These are phyloP conservation scores for Lineolata rhizophorae DNA, from an alignment of 495 filamentous ascomycete species.

Conservation along the genomic window DNA sequence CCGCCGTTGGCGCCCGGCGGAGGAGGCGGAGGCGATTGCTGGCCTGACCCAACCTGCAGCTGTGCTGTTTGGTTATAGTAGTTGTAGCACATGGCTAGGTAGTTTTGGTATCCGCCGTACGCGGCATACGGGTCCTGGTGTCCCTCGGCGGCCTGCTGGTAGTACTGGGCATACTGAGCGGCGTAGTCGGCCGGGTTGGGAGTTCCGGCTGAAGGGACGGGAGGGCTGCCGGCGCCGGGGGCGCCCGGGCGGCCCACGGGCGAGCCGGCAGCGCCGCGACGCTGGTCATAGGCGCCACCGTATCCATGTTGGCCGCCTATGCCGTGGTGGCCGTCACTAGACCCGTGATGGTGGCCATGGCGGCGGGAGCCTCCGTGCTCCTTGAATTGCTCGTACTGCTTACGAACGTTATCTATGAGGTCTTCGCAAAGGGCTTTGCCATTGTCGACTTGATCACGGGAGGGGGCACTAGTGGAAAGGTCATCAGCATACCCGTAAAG, in stretches of 20 bases:
- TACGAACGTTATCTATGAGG: constrained; percentile 57
- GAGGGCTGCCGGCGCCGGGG: constrained; percentile 7
- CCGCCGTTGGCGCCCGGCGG: not conserved
- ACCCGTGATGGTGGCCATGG: constrained; percentile 10
- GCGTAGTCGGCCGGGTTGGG: constrained; percentile 29
- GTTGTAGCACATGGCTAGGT: constrained; percentile 39
- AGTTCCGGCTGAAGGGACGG: constrained; percentile 19
- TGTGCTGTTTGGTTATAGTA: constrained; percentile 34
- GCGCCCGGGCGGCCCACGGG: not conserved
- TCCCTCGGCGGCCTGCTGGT: constrained; percentile 20
- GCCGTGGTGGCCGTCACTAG: constrained; percentile 8
- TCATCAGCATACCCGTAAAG: not conserved
- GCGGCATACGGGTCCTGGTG: constrained; percentile 70
- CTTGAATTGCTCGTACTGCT: constrained; percentile 79
- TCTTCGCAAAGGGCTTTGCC: constrained; percentile 80
- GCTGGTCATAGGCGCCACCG: constrained; percentile 6
- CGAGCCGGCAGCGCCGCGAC: not conserved
- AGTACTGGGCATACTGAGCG: constrained; percentile 73
- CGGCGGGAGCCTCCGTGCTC: constrained; percentile 52
- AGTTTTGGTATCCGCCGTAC: constrained; percentile 59
- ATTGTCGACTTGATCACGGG: constrained; percentile 61
- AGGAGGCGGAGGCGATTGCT: not conserved
- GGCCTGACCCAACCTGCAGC: not conserved
- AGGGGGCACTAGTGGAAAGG: constrained; percentile 45
- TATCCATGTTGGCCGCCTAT: constrained; percentile 7